A percentile compares a stretch with the other conserved stretches of the same genome.
Evolutionary conservation across 1,139 yeast species (phyloP).

Genomic region (Wickerhamomyces sp.): DNA sequence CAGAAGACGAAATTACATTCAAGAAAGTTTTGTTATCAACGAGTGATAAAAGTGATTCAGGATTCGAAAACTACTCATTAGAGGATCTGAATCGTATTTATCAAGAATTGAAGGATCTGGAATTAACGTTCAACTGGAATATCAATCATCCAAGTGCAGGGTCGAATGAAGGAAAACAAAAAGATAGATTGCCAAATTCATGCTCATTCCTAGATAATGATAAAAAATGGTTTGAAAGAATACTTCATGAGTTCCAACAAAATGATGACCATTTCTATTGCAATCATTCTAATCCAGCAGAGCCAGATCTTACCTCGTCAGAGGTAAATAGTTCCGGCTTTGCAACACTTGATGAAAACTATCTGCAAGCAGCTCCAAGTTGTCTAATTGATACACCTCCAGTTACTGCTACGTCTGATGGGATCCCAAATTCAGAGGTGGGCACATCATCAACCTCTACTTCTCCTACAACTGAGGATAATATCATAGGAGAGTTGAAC

Average conservation of each 20-base stretch:
- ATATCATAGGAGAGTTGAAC: not conserved
- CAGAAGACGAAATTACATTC: not conserved
- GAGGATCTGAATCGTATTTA: not conserved
- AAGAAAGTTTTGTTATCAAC: not conserved
- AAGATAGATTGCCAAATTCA: not conserved
- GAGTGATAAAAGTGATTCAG: not conserved
- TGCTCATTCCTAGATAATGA: not conserved
- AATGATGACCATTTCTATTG: not conserved
- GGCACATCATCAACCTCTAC: not conserved
- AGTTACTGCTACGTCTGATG: not conserved
- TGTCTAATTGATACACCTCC: not conserved
- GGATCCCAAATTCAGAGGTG: not conserved
- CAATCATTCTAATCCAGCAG: too few species aligned
- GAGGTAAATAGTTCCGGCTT: too few species aligned
- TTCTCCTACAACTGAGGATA: not conserved
- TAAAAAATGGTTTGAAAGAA: conserved; percentile 1
- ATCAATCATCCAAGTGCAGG: not conserved
- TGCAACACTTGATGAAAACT: too few species aligned
- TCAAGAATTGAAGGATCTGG: not conserved
- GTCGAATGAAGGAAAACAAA: not conserved
- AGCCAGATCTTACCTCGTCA: too few species aligned
- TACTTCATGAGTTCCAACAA: not conserved
- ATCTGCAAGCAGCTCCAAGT: not conserved
- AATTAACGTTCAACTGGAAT: not conserved
- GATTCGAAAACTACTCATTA: not conserved